phyloP scores from a whole-genome alignment of 2,329 filamentous ascomycete species.

The Atkinsonella hypoxylon region DNA sequence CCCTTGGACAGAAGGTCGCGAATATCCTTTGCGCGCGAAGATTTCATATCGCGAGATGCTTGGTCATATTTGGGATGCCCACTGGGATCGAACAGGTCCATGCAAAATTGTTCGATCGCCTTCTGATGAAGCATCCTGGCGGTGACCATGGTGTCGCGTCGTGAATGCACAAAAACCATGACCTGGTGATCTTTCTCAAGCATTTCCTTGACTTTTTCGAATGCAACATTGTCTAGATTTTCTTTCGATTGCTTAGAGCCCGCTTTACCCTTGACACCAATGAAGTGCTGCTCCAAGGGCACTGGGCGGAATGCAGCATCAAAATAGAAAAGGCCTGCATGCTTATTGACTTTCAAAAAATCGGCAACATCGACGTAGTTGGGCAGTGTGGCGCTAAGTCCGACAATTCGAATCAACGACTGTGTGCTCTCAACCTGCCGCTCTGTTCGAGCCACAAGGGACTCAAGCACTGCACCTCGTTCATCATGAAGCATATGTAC shows the following conservation, averaged over 20 bases:
- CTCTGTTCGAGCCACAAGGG: slow-evolving; percentile 86
- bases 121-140: slow-evolving; percentile 79
- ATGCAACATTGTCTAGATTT: slow-evolving; percentile 76
- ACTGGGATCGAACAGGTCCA: slow-evolving; percentile 73
- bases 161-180: slow-evolving; percentile 98
- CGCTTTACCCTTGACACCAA: slow-evolving; percentile 87
- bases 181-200: slow-evolving; percentile 84
- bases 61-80: slow-evolving; percentile 68
- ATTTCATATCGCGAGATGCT: slow-evolving; percentile 74
- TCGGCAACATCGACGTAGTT: slow-evolving; percentile 97
- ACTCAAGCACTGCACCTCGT: slow-evolving; percentile 89
- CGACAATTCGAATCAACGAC: slow-evolving; percentile 90
- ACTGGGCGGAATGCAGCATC: slow-evolving; percentile 93
- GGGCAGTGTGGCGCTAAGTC: slow-evolving; percentile 86
- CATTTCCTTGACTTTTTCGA: slow-evolving; percentile 94
- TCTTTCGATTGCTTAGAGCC: slow-evolving; percentile 72
- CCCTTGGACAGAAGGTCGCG: slow-evolving; percentile 84
- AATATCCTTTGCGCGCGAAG: slow-evolving; percentile 73
- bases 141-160: slow-evolving; percentile 84
- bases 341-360: slow-evolving; percentile 90
- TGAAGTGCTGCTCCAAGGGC: slow-evolving; percentile 91
- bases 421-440: slow-evolving; percentile 97
- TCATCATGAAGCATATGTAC: slow-evolving; percentile 99
- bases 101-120: slow-evolving; percentile 66
- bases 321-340: slow-evolving; percentile 92